These are phyloP conservation scores for Coniella vitis DNA, from an alignment of 2,329 filamentous ascomycete genomes.

Conservation along the genomic window DNA sequence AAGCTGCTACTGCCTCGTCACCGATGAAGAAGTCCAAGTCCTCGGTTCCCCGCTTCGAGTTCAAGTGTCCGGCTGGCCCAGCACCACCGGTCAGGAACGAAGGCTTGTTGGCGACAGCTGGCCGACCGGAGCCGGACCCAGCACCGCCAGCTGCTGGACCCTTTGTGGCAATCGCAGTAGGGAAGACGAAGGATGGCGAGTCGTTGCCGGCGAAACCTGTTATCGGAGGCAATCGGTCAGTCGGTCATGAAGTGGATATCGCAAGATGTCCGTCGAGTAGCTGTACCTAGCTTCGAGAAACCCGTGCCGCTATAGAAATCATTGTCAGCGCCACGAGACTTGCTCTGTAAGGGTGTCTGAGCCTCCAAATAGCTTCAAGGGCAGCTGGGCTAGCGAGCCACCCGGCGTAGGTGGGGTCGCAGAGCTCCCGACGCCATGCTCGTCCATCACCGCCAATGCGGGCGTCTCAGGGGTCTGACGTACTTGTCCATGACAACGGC, in stretches of 20 bases:
- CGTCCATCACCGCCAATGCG: conserved; percentile 14
- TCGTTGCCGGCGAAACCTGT: conserved; percentile 97
- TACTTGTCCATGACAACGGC: conserved; percentile 99
- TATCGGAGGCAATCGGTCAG: conserved; percentile 21
- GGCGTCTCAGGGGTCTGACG: conserved; percentile 39
- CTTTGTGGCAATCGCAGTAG: conserved; percentile 96
- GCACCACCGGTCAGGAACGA: conserved; percentile 90
- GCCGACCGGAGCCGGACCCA: conserved; percentile 78
- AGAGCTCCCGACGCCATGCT: not conserved
- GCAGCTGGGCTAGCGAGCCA: conserved; percentile 15
- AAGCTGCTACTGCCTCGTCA: conserved; percentile 83
- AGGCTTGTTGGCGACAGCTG: conserved; percentile 87
- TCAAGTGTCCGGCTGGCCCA: conserved; percentile 74
- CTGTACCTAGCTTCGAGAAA: conserved; percentile 94
- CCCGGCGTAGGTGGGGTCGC: conserved; percentile 17
- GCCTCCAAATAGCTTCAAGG: conserved; percentile 13
- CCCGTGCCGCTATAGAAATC: conserved; percentile 76
- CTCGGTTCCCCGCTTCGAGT: conserved; percentile 89
- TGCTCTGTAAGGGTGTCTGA: conserved; percentile 10
- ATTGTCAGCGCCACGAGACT: conserved; percentile 29
- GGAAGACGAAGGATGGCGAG: conserved; percentile 98
- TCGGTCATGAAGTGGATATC: conserved; percentile 9
- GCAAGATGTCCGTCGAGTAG: not conserved
- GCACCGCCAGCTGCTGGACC: conserved; percentile 62
- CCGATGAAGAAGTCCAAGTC: conserved; percentile 99